Evolutionary conservation across 805 yeast species (phyloP), one percentile per base, ranked within the genome.

Genomic region (Sugiyamaella marilandica): DNA sequence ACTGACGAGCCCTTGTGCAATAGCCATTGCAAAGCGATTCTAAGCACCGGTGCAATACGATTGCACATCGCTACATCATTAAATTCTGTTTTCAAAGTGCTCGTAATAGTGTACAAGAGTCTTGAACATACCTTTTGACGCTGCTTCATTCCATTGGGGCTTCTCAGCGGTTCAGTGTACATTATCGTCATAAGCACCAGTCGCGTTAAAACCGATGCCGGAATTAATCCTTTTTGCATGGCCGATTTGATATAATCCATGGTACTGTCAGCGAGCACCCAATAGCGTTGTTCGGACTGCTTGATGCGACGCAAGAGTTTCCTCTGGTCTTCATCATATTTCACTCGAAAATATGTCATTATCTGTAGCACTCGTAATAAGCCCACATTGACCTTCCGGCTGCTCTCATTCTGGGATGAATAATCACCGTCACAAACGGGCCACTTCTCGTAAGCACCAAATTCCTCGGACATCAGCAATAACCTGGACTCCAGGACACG

Each of bases 151-250:
- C 50, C 21, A 33, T 29, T n/a, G 14, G 39, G 11, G 13, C 37
- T 19, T 34, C 39, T 10, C 19, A 14, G 10, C 43, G 34, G 41
- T 34, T 34, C 37, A 3, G 16, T n/a, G 9, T 34, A 16, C 26
- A 64, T 52, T 2, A 61, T 55, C 10, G 61, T 64, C 13, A 55
- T 37, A 13, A 62, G 59, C n/a, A 59, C 53, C 44, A 61, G 57
- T 9, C 59, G 53, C 41, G 56, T 56, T 32, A 64, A 54, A 57
- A 59, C 52, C 1, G 65, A 63, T 11, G 61, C 31, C 16, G 47
- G 41, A 16, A 49, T 32, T 34, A 14, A 8, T 14, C 37, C 9
- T 14, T 14, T 13, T 8, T 34, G 16, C 5, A 34, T 34, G 9
- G 16, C n/a, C 3, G 37, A 34, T 8, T 13, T 14, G n/a, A 34